Percentiles rank a stretch among this genome's conserved stretches.
Conservation (phyloP, 768 basidiomycete species). For the Panaeolus papilionaceus region DNA sequence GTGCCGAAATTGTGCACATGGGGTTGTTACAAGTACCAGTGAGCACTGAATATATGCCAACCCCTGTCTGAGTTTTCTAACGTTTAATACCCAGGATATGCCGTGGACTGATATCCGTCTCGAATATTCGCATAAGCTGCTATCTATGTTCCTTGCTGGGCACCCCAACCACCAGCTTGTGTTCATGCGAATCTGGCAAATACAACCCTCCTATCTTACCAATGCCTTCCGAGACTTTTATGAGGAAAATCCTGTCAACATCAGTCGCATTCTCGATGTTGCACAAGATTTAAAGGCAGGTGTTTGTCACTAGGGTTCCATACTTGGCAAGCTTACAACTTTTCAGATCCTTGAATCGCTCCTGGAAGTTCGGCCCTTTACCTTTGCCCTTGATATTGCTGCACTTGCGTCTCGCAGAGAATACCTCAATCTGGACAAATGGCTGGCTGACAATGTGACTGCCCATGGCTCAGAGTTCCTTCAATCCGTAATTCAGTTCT, state of each 20-base stretch:
- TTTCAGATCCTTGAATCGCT: slow-evolving; percentile 88
- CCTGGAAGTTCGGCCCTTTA: slow-evolving; percentile 86
- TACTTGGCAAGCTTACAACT: neutral
- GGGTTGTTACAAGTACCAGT: slow-evolving; percentile 91
- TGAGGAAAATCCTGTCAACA: slow-evolving; percentile 89
- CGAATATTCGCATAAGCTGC: slow-evolving; percentile 86
- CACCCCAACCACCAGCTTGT: slow-evolving; percentile 96
- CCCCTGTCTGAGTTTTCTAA: slow-evolving; percentile 16
- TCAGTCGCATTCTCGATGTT: slow-evolving; percentile 93
- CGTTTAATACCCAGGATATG: slow-evolving; percentile 57
- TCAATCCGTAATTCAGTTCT: slow-evolving; percentile 84
- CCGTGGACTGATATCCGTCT: slow-evolving; percentile 87
- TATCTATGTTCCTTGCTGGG: slow-evolving; percentile 90
- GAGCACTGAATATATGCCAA: slow-evolving; percentile 37
- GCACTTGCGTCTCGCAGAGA: slow-evolving; percentile 92
- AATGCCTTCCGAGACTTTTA: slow-evolving; percentile 93
- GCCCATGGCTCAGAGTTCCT: slow-evolving; percentile 87
- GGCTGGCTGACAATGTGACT: slow-evolving; percentile 89
- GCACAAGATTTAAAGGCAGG: slow-evolving; percentile 92
- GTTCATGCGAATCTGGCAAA: slow-evolving; percentile 96
- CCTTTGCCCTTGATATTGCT: slow-evolving; percentile 93
- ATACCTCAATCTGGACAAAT: slow-evolving; percentile 95
- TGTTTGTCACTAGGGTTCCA: slow-evolving; percentile 10
- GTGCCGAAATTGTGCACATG: slow-evolving; percentile 93
- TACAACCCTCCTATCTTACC: slow-evolving; percentile 84